Evolutionary conservation across 1,284 basidiomycete genomes (phyloP).

Genomic region (Trametes versicolor): DNA sequence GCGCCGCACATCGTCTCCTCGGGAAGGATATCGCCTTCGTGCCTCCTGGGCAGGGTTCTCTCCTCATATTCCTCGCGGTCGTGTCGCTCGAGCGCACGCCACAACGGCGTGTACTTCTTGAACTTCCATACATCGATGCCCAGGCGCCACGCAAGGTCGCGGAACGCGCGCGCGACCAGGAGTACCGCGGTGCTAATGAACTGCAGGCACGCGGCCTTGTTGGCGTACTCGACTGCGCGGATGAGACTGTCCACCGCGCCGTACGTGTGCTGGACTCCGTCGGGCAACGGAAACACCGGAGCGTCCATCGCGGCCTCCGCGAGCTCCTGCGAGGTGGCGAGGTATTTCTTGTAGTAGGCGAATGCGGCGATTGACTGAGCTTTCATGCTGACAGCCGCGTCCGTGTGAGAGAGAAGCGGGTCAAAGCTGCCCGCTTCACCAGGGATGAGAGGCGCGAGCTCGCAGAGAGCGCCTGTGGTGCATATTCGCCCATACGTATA

Average conservation of each 20-base stretch:
- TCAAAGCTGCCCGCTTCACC: neutral
- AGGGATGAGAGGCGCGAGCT: neutral
- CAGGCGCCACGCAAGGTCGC: conserved; percentile 1
- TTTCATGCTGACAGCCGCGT: neutral
- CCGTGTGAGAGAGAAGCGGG: neutral
- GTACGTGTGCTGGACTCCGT: neutral
- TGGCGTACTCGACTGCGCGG: neutral
- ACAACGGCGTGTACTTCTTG: conserved; percentile 4
- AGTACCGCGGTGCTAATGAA: conserved; percentile 10
- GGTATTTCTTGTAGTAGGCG: conserved; percentile 8
- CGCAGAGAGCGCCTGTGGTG: neutral
- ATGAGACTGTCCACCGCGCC: conserved; percentile 9
- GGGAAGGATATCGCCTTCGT: neutral
- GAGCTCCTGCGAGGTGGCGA: neutral
- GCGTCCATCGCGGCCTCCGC: neutral
- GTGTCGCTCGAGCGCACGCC: conserved; percentile 9
- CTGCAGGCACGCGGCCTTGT: conserved; percentile 6
- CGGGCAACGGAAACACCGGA: neutral
- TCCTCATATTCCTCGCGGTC: neutral
- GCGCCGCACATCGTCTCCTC: neutral
- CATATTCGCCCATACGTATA: neutral
- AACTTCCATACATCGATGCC: conserved; percentile 4
- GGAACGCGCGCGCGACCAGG: conserved; percentile 9
- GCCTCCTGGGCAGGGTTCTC: neutral
- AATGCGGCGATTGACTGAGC: conserved; percentile 15